phyloP scores from a whole-genome alignment of 2,329 filamentous ascomycete genomes.

The Penicillium sumatraense region DNA sequence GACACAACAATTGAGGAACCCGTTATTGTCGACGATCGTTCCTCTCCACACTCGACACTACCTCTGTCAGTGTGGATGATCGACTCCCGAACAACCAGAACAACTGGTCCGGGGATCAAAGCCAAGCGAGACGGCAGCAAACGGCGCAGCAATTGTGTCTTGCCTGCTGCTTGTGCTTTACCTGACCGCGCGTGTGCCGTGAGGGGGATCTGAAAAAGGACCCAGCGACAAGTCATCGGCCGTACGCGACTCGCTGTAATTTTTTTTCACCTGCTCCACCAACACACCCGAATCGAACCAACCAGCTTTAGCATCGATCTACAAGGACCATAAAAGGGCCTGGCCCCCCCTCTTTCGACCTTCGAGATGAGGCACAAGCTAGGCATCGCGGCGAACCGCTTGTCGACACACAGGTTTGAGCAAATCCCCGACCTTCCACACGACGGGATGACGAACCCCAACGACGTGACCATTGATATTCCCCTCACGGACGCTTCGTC shows the following conservation, averaged over 20 bases:
- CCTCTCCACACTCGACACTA: constrained; percentile 13
- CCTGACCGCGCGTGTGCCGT: not conserved
- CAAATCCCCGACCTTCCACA: constrained; percentile 41
- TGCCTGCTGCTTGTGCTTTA: not conserved
- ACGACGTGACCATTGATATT: constrained; percentile 65
- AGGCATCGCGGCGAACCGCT: constrained; percentile 45
- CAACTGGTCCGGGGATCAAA: constrained; percentile 2
- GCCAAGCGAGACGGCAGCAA: constrained; percentile 2
- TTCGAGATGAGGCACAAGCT: constrained; percentile 39
- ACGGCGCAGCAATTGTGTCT: not conserved
- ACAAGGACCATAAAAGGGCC: constrained; percentile 14
- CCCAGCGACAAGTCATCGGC: not conserved
- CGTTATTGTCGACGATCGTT: constrained; percentile 10
- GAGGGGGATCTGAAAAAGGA: not conserved
- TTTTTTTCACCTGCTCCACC: constrained; percentile 14
- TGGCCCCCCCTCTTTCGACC: constrained; percentile 7
- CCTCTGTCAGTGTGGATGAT: not conserved
- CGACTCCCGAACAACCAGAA: not conserved
- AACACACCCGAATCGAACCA: constrained; percentile 12
- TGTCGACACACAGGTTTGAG: constrained; percentile 52
- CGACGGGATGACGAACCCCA: constrained; percentile 51
- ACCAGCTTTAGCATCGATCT: constrained; percentile 18
- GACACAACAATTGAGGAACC: no score
- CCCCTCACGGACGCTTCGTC: constrained; percentile 60
- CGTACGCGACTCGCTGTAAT: constrained; percentile 2